Percentiles rank a stretch among this genome's conserved stretches.
phyloP scores from a whole-genome alignment of 2,329 filamentous ascomycete genomes.

The Cordyceps tenuipes region DNA sequence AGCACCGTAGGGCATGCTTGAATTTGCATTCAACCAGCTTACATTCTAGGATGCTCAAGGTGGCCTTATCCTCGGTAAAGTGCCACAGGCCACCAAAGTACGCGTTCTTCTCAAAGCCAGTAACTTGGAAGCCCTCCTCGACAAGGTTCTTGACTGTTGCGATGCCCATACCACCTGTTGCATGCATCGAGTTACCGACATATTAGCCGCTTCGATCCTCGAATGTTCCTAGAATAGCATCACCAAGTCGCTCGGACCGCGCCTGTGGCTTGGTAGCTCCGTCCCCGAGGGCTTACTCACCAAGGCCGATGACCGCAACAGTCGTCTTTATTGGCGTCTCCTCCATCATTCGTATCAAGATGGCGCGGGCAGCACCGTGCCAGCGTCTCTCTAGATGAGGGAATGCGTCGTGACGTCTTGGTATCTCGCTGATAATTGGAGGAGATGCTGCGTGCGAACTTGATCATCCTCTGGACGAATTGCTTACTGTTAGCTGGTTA shows the following conservation, averaged over 20 bases:
- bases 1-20: too few relatives aligned
- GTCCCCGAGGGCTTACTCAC: background rate
- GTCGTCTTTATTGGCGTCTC: background rate
- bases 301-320: slow-evolving; percentile 5
- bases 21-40: background rate
- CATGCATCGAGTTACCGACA: too few relatives aligned
- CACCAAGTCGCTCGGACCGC: background rate
- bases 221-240: background rate
- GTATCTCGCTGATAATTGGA: background rate
- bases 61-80: slow-evolving; percentile 26
- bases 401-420: background rate
- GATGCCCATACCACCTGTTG: slow-evolving; percentile 1
- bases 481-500: background rate
- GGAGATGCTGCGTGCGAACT: background rate
- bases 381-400: background rate
- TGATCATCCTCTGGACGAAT: background rate
- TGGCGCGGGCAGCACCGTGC: too few relatives aligned
- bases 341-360: background rate
- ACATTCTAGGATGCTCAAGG: slow-evolving; percentile 3
- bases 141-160: slow-evolving; percentile 30
- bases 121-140: slow-evolving; percentile 36
- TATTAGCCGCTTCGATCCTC: background rate
- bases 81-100: slow-evolving; percentile 37
- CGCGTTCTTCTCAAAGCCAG: slow-evolving; percentile 33
- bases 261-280: too few relatives aligned